These are phyloP conservation scores for Corylus americana DNA, from an alignment of 306 rosid species.

Conservation along the genomic window DNA sequence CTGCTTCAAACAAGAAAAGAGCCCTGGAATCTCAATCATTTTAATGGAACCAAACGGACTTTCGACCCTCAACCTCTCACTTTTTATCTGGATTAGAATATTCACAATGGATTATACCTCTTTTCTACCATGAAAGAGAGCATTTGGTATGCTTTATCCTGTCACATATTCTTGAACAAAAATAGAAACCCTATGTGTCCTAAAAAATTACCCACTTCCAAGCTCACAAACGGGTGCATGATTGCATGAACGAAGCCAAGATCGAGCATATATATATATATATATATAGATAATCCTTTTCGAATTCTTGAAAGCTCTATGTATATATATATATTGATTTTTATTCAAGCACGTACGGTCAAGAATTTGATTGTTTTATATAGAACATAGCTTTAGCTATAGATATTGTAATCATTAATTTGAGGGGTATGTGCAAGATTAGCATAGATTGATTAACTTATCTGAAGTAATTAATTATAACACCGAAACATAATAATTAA, in stretches of 20 bases:
- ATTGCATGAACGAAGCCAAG: background rate
- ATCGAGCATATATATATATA: background rate
- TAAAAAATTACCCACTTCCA: constrained; percentile 3
- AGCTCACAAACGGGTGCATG: background rate
- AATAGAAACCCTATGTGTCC: constrained; percentile 12
- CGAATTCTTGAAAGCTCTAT: constrained; percentile 27
- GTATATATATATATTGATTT: background rate
- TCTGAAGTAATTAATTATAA: constrained; percentile 7
- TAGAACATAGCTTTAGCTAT: background rate
- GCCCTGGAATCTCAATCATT: constrained; percentile 11
- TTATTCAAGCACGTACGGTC: constrained; percentile 24
- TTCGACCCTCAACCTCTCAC: constrained; percentile 1
- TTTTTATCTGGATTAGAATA: constrained; percentile 27
- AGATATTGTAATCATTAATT: background rate
- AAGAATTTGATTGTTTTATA: background rate
- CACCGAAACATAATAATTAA: constrained; percentile 4
- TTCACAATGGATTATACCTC: constrained; percentile 32
- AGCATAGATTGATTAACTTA: background rate
- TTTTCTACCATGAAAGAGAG: background rate
- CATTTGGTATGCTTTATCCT: constrained; percentile 9
- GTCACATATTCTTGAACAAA: constrained; percentile 10
- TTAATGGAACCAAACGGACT: background rate
- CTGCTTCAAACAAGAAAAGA: background rate
- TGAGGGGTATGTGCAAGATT: background rate
- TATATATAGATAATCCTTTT: background rate